Base-by-base conservation (phyloP, 495 filamentous ascomycete genomes). In the Darksidea phi region DNA sequence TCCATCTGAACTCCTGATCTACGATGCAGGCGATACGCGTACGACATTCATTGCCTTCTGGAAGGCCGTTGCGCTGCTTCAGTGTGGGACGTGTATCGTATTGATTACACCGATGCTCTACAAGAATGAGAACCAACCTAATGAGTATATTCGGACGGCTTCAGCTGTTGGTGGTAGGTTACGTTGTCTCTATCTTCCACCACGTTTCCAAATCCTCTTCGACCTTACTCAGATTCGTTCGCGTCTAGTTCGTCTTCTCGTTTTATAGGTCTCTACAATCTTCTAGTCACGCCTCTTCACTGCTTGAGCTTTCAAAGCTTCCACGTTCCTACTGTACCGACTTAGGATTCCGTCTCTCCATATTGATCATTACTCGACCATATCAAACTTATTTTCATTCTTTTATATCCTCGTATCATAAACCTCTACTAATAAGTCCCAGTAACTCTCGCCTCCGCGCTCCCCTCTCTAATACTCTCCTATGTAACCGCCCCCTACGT, bases 401-500 rank as follows among this genome's bases (percentile, higher is more conserved):
- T 25, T 2, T 42, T 41, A 42, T 25, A 2, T 6, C 47, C 41
- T 41, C 34, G 23, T 13, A 55, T 45, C 26, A 26, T 1, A 2
- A 20, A 17, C 7, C 11, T 17, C 1, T 47, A 28, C 58, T 61
- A 51, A 54, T 25, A 28, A 26, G 34, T 20, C 28, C 15, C 38
- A 64, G 61, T 61, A 21, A 36, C 32, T 6, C 13, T 66, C 50
- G 10, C 60, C 8, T 10, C 34, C n/a, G 38, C 36, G 23, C n/a
- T 66, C 20, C 63, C 63, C 49, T 51, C 49, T 11, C 0, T 37
- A n/a, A 20, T 46, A 8, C 50, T 66, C 15, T 60, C 63, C 32
- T 66, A 66, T 37, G 42, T 61, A 0, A 66, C 63, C 10, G 49
- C 63, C 34, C 63, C 63, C 7, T 66, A 49, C 25, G 63, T 66